Evolutionary conservation across 441 rosid genomes (phyloP), one percentile per base, ranked within the genome.

Genomic region (Melastoma candidum): DNA sequence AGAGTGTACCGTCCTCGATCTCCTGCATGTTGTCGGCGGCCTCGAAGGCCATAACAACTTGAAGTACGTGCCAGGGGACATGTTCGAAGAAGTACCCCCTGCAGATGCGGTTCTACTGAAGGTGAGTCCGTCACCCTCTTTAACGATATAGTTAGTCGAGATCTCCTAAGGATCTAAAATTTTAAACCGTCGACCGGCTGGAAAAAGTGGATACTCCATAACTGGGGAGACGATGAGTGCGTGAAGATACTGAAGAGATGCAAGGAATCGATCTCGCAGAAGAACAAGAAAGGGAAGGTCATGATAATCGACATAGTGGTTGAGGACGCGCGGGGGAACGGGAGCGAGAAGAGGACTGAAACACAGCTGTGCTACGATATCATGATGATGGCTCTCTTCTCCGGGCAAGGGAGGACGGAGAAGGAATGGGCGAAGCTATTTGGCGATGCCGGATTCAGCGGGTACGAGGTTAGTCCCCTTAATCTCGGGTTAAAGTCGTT

Each of bases 341-440:
- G 43, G 1, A 22, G 13, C 54, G 9, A n/a, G 39, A 2, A 12
- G 22, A 50, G 26, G 54, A 50, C 12, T 6, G 54, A 50, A 50
- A 50, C 54, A 14, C 43, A 50, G 9, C 54, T 50, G 39, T 50
- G 7, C 54, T 50, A 26, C 2, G 22, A 50, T 43, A 6, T 27
- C 39, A 26, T 17, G 22, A 17, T 17, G 22, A 17, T 17, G 22
- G 22, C 22, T 17, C 22, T 17, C 22, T 17, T 17, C 22, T 17
- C 22, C 22, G 22, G 22, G 22, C 0, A 17, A 17, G 22, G 1
- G 22, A 17, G 22, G 22, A 17, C 22, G 22, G 22, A 17, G 22
- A 17, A 17, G 22, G 22, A 17, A 17, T 17, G 22, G 22, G 22
- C 22, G 22, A 17, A 17, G 22, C 22, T 17, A 17, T 17, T 17